Evolutionary conservation across 2,329 filamentous ascomycete species (phyloP).

Genomic region (Fusarium udum): DNA sequence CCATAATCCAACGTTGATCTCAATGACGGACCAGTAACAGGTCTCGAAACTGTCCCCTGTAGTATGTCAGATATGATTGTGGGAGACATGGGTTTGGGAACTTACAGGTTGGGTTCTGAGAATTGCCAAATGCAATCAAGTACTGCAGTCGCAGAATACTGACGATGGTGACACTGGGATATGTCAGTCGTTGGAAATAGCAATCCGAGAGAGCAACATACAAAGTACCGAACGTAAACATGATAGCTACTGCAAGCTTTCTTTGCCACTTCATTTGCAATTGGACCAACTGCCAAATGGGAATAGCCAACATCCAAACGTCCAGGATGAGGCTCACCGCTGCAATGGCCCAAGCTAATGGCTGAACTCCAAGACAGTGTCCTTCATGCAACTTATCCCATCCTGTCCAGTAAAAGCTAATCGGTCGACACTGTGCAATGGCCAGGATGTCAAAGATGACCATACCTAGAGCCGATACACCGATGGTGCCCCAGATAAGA

Average conservation of each 20-base stretch:
- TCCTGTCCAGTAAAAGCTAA: slow-evolving; percentile 11
- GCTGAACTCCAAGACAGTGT: slow-evolving; percentile 5
- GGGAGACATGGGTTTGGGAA: accelerated
- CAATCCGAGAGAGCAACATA: accelerated
- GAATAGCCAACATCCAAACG: not conserved
- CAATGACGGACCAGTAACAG: slow-evolving; percentile 1
- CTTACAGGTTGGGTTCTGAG: slow-evolving; percentile 17
- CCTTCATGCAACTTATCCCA: slow-evolving; percentile 12
- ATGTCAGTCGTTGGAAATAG: not conserved
- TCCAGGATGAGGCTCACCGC: not conserved
- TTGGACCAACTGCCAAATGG: not conserved
- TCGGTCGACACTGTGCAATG: slow-evolving; percentile 3
- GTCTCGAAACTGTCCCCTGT: not conserved
- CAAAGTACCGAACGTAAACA: slow-evolving; percentile 14
- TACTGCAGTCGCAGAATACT: slow-evolving; percentile 9
- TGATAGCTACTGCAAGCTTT: not conserved
- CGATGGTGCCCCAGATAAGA: slow-evolving; percentile 11
- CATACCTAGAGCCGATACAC: not conserved
- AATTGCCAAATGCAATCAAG: slow-evolving; percentile 1
- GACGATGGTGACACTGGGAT: not conserved
- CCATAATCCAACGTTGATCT: not conserved
- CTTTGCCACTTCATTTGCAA: slow-evolving; percentile 9
- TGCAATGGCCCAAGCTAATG: slow-evolving; percentile 19
- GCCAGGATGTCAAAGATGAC: not conserved
- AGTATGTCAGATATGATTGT: not conserved